These are phyloP conservation scores for Beauveria caledonica DNA, from an alignment of 2,329 filamentous ascomycete genomes.

Conservation along the genomic window DNA sequence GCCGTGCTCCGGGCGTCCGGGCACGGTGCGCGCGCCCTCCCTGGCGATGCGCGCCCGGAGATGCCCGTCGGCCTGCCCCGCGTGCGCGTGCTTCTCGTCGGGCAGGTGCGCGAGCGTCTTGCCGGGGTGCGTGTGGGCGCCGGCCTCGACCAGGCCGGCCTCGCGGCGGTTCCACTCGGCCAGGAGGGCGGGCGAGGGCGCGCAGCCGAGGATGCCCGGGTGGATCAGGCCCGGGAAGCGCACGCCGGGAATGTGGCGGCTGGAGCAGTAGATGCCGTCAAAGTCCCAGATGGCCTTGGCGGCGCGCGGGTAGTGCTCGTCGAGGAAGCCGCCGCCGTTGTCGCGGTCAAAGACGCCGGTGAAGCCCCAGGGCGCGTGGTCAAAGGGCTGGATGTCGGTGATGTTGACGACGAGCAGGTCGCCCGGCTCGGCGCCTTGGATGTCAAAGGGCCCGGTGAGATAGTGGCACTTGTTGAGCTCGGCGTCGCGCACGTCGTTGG, in stretches of 20 bases:
- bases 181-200: constrained; percentile 70
- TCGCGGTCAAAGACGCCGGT: constrained; percentile 71
- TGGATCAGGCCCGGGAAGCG: constrained; percentile 86
- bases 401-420: constrained; percentile 84
- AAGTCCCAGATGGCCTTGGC: constrained; percentile 54
- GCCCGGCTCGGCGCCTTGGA: constrained; percentile 75
- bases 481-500: constrained; percentile 79
- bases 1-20: constrained; percentile 76
- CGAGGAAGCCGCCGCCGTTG: constrained; percentile 83
- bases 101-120: constrained; percentile 71
- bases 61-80: constrained; percentile 51
- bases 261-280: constrained; percentile 61
- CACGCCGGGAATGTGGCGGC: constrained; percentile 78
- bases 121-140: constrained; percentile 44
- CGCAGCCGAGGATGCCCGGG: constrained; percentile 84
- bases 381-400: constrained; percentile 83
- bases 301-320: constrained; percentile 77
- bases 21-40: constrained; percentile 80
- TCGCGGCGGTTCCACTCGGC: constrained; percentile 80
- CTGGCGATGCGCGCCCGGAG: constrained; percentile 59
- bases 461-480: constrained; percentile 83
- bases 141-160: constrained; percentile 63
- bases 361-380: constrained; percentile 84
- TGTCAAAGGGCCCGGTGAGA: constrained; percentile 79
- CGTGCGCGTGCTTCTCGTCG: constrained; percentile 61